A percentile compares a stretch with the other conserved stretches of the same genome.
Evolutionary conservation across 208 protist species (phyloP).

Genomic region (Leishmania major): DNA sequence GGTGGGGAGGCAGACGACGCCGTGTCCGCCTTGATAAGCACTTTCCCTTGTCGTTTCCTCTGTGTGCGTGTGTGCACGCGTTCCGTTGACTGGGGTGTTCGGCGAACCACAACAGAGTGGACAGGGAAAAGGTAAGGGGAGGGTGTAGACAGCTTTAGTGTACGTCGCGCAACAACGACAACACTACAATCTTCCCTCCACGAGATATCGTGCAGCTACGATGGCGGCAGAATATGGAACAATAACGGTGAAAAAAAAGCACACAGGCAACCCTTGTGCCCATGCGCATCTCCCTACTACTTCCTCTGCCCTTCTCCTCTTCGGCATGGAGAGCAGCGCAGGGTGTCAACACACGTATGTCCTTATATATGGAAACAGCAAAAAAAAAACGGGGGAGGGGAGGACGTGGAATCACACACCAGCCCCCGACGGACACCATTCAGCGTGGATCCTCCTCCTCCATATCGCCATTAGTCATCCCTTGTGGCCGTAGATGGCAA

Average conservation of each 20-base stretch:
- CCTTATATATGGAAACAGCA: background rate
- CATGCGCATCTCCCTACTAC: background rate
- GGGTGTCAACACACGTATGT: background rate
- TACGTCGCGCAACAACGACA: background rate
- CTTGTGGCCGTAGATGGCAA: background rate
- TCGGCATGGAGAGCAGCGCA: background rate
- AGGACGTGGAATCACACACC: background rate
- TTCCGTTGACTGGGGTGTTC: background rate
- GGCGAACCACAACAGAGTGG: background rate
- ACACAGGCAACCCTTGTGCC: background rate
- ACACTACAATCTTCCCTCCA: background rate
- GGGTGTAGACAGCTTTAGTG: background rate
- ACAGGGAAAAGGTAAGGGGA: background rate
- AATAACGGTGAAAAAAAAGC: conserved; percentile 7
- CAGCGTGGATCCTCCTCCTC: background rate
- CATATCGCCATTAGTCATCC: background rate
- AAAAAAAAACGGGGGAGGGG: background rate
- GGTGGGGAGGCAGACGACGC: too few relatives aligned
- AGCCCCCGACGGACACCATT: background rate
- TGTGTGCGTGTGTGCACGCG: too few relatives aligned
- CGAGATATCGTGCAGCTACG: background rate
- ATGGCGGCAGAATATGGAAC: background rate
- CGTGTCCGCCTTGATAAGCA: too few relatives aligned
- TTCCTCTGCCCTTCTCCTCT: background rate
- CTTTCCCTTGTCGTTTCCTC: background rate